Evolutionary conservation across 2,329 filamentous ascomycete species (phyloP).

Genomic region (Alternaria sp.): DNA sequence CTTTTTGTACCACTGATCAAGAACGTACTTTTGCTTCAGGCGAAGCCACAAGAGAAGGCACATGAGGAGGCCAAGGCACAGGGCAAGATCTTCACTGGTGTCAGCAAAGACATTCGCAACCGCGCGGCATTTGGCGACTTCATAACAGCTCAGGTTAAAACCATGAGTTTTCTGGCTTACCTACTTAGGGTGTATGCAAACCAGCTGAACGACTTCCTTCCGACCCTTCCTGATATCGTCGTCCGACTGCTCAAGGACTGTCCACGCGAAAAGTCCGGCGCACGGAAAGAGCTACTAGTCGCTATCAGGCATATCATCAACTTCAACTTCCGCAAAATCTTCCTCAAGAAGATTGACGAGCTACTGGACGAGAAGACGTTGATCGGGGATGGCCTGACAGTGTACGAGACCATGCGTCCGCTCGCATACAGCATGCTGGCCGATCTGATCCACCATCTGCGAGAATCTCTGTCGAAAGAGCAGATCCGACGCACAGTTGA

Average conservation of each 20-base stretch:
- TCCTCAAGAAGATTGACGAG: slow-evolving; percentile 92
- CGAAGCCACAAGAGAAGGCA: slow-evolving; percentile 89
- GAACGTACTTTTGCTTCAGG: slow-evolving; percentile 83
- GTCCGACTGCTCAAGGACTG: slow-evolving; percentile 92
- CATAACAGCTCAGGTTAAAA: slow-evolving; percentile 97
- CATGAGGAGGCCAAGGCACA: slow-evolving; percentile 82
- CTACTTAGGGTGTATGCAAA: slow-evolving; percentile 85
- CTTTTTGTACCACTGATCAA: slow-evolving; percentile 94
- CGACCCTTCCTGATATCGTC: slow-evolving; percentile 83
- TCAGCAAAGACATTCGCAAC: slow-evolving; percentile 93
- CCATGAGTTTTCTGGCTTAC: slow-evolving; percentile 98
- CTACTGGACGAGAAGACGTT: slow-evolving; percentile 91
- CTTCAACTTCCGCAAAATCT: slow-evolving; percentile 96
- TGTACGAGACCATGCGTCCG: slow-evolving; percentile 95
- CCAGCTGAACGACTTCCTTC: slow-evolving; percentile 86
- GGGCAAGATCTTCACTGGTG: slow-evolving; percentile 85
- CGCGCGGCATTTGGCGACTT: slow-evolving; percentile 95
- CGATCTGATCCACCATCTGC: slow-evolving; percentile 95
- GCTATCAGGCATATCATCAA: slow-evolving; percentile 99
- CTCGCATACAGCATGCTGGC: slow-evolving; percentile 98
- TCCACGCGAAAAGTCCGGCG: slow-evolving; percentile 89
- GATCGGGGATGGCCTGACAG: slow-evolving; percentile 93
- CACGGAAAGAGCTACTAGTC: slow-evolving; percentile 92
- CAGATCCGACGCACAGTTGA: slow-evolving; percentile 96
- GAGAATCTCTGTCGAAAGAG: slow-evolving; percentile 83